Evolutionary conservation across 2,329 filamentous ascomycete genomes (phyloP), one percentile per base, ranked within the genome.

Genomic region (Dactylellina cionopaga): DNA sequence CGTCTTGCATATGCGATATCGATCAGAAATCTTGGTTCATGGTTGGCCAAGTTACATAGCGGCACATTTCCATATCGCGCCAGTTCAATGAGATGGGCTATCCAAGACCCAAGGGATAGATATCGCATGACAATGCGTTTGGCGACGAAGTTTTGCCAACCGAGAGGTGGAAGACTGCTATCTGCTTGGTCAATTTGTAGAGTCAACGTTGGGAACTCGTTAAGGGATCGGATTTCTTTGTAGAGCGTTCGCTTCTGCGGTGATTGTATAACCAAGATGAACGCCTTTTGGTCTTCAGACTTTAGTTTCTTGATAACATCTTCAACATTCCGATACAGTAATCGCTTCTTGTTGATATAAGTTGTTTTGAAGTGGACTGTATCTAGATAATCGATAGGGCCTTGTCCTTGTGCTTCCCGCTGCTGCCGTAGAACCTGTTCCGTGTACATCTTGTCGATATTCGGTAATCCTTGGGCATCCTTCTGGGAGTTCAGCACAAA

Each of bases 21-120:
- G 76, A 99, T 99, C 60, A 99, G 83, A 82, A 95, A 98, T 2
- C 92, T 88, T 25, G 95, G 94, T 77, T 99, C 95, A 76, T 98
- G 95, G 43, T 89, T 89, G 80, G 98, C 95, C 29, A 99, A 83
- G 77, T 99, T 99, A 81, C 95, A 98, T 5, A 99, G 84, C 0
- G 95, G 95, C 3, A 99, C 88, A 79, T 98, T 92, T 24, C 95
- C 95, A 79, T 98, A 98, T 74, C 92, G 86, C 49, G 95, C 91
- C 60, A 99, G 86, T 47, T 92, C 89, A 24, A 92, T 90, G 15
- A 99, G 84, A 81, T 99, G 93, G 39, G 92, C 82, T 44, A 99
- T 87, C 94, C 95, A 99, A 0, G 91, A 89, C 0, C 92, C 92
- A n/a, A 99, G 86, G 65, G 92, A 92, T 11, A 99, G 86, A 79